A percentile compares a stretch with the other conserved stretches of the same genome.
Conservation (phyloP, 345 rosid species). For the Populus simonii region DNA sequence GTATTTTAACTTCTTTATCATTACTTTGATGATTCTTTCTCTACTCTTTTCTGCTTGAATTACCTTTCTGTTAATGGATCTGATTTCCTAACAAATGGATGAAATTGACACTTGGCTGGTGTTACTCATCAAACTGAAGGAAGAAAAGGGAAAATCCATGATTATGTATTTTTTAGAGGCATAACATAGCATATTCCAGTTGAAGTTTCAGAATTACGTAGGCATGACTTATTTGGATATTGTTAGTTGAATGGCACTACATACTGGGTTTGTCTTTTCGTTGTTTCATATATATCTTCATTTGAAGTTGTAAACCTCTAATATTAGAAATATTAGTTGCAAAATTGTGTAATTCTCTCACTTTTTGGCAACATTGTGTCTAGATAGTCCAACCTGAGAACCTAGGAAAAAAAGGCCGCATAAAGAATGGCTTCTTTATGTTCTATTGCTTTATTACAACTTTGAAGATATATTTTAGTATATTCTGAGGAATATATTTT, state of each 20-base stretch:
- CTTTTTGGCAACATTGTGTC: not conserved
- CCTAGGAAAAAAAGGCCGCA: too few species aligned
- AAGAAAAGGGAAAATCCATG: not conserved
- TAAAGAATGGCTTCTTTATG: not conserved
- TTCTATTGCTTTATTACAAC: not conserved
- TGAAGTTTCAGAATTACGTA: not conserved
- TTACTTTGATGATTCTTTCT: not conserved
- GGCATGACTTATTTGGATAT: not conserved
- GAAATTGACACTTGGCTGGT: not conserved
- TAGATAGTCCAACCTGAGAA: not conserved
- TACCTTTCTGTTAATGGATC: not conserved
- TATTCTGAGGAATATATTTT: conserved; percentile 5
- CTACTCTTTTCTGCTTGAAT: not conserved
- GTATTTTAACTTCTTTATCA: not conserved
- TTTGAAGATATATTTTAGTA: not conserved
- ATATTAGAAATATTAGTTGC: not conserved
- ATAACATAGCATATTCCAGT: not conserved
- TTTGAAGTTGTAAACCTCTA: not conserved
- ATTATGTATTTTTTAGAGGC: not conserved
- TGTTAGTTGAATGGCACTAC: not conserved
- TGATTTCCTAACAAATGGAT: not conserved
- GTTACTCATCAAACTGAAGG: not conserved
- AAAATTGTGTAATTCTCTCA: not conserved
- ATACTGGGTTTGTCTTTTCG: not conserved
- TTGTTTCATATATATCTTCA: not conserved